These are phyloP conservation scores for Lasiodiplodia gonubiensis DNA, from an alignment of 2,329 filamentous ascomycete species.

Conservation along the genomic window DNA sequence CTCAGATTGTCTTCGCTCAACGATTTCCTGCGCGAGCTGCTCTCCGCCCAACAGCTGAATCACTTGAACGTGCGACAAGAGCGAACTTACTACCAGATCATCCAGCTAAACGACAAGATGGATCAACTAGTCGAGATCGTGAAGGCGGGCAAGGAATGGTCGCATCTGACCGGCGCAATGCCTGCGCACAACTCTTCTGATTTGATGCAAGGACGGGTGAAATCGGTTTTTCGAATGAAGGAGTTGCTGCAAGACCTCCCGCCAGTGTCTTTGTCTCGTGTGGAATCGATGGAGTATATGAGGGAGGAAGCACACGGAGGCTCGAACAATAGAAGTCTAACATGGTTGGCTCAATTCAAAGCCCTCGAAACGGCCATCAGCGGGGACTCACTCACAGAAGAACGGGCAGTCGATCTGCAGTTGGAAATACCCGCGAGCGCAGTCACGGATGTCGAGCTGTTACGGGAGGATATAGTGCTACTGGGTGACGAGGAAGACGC, in stretches of 20 bases:
- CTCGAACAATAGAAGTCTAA: constrained; percentile 33
- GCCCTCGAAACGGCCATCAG: constrained; percentile 45
- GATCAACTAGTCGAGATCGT: constrained; percentile 45
- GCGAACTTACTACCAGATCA: constrained; percentile 45
- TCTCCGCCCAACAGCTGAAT: constrained; percentile 41
- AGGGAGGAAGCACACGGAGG: not conserved
- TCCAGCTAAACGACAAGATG: constrained; percentile 44
- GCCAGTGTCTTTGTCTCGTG: constrained; percentile 26
- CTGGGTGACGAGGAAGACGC: constrained; percentile 32
- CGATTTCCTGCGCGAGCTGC: constrained; percentile 44
- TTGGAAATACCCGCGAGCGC: constrained; percentile 35
- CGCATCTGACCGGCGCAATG: constrained; percentile 26
- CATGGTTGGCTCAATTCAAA: constrained; percentile 43
- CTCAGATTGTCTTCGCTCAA: constrained; percentile 43
- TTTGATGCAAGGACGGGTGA: not conserved
- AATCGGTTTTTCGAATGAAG: not conserved
- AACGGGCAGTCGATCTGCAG: constrained; percentile 36
- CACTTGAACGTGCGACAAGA: constrained; percentile 39
- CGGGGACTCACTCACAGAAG: constrained; percentile 36
- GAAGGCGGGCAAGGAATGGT: constrained; percentile 33
- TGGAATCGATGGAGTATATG: constrained; percentile 28
- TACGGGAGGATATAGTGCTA: constrained; percentile 33
- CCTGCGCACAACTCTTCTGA: constrained; percentile 23
- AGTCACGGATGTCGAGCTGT: constrained; percentile 36
- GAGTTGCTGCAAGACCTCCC: constrained; percentile 35